These are phyloP conservation scores for Candida alai DNA, from an alignment of 805 yeast species.

Conservation along the genomic window DNA sequence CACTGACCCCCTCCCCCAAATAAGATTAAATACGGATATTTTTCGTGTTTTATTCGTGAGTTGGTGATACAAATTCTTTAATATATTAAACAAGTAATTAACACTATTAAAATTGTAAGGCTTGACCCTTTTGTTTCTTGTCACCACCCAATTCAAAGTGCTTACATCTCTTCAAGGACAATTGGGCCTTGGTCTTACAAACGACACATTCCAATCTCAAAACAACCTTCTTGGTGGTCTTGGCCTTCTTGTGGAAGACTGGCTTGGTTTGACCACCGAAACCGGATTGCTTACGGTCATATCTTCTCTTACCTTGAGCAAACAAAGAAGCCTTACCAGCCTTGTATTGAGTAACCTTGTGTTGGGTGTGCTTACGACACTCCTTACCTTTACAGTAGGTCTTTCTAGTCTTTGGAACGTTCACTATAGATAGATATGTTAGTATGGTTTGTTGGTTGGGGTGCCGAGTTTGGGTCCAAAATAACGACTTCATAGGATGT, in stretches of 20 bases:
- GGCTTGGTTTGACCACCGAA: conserved; percentile 99
- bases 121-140: conserved; percentile 99
- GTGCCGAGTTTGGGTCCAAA: too few relatives aligned
- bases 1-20: too few relatives aligned
- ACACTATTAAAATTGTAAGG: conserved; percentile 86
- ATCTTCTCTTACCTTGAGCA: conserved; percentile 99
- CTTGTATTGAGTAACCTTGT: conserved; percentile 99
- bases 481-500: too few relatives aligned
- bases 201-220: conserved; percentile 97
- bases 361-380: conserved; percentile 99
- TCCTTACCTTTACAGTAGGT: conserved; percentile 99
- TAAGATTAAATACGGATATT: too few relatives aligned
- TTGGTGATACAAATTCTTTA: too few relatives aligned
- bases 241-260: conserved; percentile 99
- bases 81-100: too few relatives aligned
- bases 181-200: conserved; percentile 98
- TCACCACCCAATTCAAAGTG: conserved; percentile 99
- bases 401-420: conserved; percentile 99
- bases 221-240: conserved; percentile 99
- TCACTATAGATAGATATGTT: conserved; percentile 52
- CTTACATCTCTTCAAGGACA: conserved; percentile 98
- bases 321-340: conserved; percentile 99
- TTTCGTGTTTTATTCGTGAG: too few relatives aligned
- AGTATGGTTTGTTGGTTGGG: conserved; percentile 3
- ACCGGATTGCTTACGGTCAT: conserved; percentile 99